These are phyloP conservation scores for Yamadazyma olivae DNA, from an alignment of 805 yeast genomes.

Conservation along the genomic window DNA sequence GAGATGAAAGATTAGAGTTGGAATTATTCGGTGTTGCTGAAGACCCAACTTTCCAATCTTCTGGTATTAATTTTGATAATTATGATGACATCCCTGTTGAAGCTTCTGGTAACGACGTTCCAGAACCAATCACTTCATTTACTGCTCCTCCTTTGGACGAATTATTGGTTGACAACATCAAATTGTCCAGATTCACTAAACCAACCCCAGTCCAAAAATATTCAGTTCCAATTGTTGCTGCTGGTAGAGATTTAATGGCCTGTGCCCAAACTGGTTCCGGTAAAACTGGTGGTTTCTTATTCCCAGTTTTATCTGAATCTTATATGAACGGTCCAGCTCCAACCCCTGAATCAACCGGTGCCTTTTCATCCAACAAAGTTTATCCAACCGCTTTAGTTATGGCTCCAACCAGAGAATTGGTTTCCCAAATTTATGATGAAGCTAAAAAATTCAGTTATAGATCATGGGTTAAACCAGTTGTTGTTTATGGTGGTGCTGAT, in stretches of 20 bases:
- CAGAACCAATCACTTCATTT: conserved; percentile 87
- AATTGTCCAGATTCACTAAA: conserved; percentile 82
- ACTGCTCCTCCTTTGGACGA: conserved; percentile 89
- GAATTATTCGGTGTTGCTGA: conserved; percentile 82
- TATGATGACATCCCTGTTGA: conserved; percentile 99
- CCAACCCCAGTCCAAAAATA: conserved; percentile 97
- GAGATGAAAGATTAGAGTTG: conserved; percentile 65
- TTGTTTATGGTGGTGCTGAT: conserved; percentile 98
- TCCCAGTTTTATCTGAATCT: conserved; percentile 94
- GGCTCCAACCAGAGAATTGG: conserved; percentile 99
- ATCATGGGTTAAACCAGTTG: conserved; percentile 97
- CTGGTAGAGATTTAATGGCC: conserved; percentile 91
- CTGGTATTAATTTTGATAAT: conserved; percentile 98
- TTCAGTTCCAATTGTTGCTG: conserved; percentile 88
- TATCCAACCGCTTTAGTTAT: conserved; percentile 91
- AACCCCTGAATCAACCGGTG: conserved; percentile 44
- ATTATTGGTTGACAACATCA: conserved; percentile 82
- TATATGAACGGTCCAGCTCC: conserved; percentile 84
- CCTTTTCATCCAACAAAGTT: conserved; percentile 70
- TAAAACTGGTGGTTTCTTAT: conserved; percentile 98
- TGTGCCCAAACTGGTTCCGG: conserved; percentile 99
- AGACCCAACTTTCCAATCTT: conserved; percentile 75
- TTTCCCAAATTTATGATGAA: conserved; percentile 93
- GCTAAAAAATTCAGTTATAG: conserved; percentile 94
- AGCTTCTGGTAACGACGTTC: conserved; percentile 92